Base-by-base conservation (phyloP, 2,329 filamentous ascomycete species). In the Nigrograna mackinnonii region DNA sequence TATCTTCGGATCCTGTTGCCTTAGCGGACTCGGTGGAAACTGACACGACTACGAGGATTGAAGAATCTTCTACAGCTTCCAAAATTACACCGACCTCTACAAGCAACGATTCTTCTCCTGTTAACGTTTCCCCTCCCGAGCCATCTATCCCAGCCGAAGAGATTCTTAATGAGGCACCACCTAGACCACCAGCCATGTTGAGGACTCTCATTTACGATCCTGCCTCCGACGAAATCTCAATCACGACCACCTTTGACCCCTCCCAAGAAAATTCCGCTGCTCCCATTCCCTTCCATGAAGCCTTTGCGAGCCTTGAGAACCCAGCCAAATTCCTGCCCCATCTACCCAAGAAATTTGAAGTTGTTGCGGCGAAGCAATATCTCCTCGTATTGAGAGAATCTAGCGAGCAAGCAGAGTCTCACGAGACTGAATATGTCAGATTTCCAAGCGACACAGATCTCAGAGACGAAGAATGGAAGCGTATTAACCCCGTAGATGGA, bases 401-500 rank as follows among this genome's bases (percentile, higher is more conserved):
- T 6, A 9, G 34, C n/a, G 47, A 37, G 4, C 17, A 39, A 14
- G 35, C n/a, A 17, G 18, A 21, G 11, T 7, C 17, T 20, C 13
- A 12, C 18, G 34, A 36, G 19, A 21, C 22, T 9, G 20, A 34
- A 22, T n/a, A 22, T 22, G 13, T 34, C 3, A 17, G 11, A 13
- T 11, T 44, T 5, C 16, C 7, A 9, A 21, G 12, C 16, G 31
- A 37, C 7, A 19, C 18, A 4, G 35, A 45, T 12, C 22, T 6
- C 20, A 32, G 26, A 26, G 3, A 39, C 3, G 5, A 26, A 6
- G 33, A 43, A 6, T 38, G 47, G 3, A 17, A 34, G 5, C 18
- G 28, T 13, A 49, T 64, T 2, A 69, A 68, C n/a, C 66, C 64
- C 3, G 57, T 69, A 12, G 66, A 69, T 28, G 66, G 64, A 14